These are phyloP conservation scores for Thuidium tamariscinum DNA, from an alignment of 225 moss, liverwort and hornwort species.

Conservation along the genomic window DNA sequence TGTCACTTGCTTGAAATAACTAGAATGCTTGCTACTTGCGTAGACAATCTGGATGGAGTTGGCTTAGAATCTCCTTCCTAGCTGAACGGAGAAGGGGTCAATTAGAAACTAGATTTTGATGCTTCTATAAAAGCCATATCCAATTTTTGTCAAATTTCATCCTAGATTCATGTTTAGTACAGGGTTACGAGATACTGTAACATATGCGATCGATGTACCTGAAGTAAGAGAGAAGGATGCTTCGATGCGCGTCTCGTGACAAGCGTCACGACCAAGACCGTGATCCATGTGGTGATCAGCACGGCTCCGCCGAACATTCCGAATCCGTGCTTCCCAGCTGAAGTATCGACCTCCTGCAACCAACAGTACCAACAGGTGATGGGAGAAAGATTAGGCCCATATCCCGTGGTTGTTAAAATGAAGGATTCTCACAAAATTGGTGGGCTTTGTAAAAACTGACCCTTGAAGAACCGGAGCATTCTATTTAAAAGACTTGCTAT, in stretches of 20 bases:
- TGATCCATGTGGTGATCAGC: slow-evolving; percentile 27
- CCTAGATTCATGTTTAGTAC: background rate
- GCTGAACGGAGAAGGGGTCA: background rate
- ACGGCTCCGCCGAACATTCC: slow-evolving; percentile 17
- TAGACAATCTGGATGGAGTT: background rate
- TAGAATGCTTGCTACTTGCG: background rate
- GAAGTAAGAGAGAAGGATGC: slow-evolving; percentile 12
- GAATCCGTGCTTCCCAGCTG: slow-evolving; percentile 36
- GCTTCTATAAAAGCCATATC: no score
- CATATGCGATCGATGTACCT: background rate
- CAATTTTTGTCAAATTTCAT: background rate
- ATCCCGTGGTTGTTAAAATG: background rate
- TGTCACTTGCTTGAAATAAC: background rate
- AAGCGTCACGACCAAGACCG: slow-evolving; percentile 26
- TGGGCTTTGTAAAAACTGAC: background rate
- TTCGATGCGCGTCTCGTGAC: slow-evolving; percentile 1
- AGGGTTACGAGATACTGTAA: no score
- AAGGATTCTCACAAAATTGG: background rate
- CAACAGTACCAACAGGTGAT: background rate
- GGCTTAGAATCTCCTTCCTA: background rate
- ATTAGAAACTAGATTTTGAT: background rate
- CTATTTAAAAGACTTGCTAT: background rate
- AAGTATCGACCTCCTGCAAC: slow-evolving; percentile 13
- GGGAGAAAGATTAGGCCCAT: background rate
- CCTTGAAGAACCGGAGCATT: background rate